Conservation (phyloP, 2,329 filamentous ascomycete genomes). For the Talaromyces pinophilus region DNA sequence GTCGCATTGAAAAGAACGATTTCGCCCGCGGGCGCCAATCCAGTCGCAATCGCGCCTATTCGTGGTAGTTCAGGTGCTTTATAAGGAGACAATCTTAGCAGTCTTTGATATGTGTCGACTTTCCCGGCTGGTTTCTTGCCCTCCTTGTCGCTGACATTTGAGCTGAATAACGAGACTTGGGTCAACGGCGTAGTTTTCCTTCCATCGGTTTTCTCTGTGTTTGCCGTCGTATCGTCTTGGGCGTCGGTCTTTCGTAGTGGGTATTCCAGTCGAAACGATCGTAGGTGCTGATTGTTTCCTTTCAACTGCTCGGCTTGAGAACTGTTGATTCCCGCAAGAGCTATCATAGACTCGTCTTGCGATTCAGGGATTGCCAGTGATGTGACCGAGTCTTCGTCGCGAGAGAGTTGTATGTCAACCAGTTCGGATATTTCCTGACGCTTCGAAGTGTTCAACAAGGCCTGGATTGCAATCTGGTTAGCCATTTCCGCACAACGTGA, state of each 20-base stretch:
- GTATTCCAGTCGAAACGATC: slow-evolving; percentile 67
- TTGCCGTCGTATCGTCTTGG: slow-evolving; percentile 26
- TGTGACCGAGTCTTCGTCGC: slow-evolving; percentile 85
- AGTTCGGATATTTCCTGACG: slow-evolving; percentile 64
- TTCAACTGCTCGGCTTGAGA: slow-evolving; percentile 69
- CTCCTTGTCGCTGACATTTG: slow-evolving; percentile 31
- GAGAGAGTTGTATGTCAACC: slow-evolving; percentile 74
- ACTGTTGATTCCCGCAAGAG: slow-evolving; percentile 83
- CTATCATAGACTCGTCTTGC: slow-evolving; percentile 52
- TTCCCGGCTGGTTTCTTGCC: slow-evolving; percentile 37
- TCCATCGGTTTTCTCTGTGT: slow-evolving; percentile 28
- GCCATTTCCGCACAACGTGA: not conserved
- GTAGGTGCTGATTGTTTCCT: slow-evolving; percentile 81
- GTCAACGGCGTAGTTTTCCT: slow-evolving; percentile 50
- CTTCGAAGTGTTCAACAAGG: slow-evolving; percentile 69
- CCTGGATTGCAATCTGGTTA: slow-evolving; percentile 48
- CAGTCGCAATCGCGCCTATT: slow-evolving; percentile 76
- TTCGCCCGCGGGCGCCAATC: slow-evolving; percentile 72
- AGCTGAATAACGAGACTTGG: slow-evolving; percentile 55
- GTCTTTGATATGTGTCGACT: slow-evolving; percentile 61
- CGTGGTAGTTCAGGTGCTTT: slow-evolving; percentile 57
- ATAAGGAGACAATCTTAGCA: slow-evolving; percentile 59
- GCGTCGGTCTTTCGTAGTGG: slow-evolving; percentile 46
- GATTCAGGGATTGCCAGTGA: slow-evolving; percentile 72
- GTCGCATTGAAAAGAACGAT: slow-evolving; percentile 76